Base-by-base conservation (phyloP, 2,329 filamentous ascomycete genomes). In the Thermomyces lanuginosus region DNA sequence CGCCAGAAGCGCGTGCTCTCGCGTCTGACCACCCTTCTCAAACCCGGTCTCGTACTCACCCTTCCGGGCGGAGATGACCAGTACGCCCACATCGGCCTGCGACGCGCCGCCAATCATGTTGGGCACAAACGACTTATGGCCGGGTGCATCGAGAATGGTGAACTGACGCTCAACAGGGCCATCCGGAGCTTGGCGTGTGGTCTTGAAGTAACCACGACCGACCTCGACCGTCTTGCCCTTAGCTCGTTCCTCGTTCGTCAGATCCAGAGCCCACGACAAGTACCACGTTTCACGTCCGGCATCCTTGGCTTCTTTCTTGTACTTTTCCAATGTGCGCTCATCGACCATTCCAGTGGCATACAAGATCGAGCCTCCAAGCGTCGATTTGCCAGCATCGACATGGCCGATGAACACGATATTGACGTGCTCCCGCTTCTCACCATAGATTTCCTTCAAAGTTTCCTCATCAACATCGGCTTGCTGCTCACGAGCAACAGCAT, bases 181-280 rank as follows among this genome's bases (percentile, higher is more conserved):
- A 12, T 56, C 49, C 5, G 49, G 41, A 4, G 41, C 39, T 11
- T 48, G 40, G 9, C 53, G 39, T 10, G 36, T 38, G 13, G 89
- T 92, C 63, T 95, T 89, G 56, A 98, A 93, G 56, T 81, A 93
- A 8, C 81, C 89, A 48, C 86, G 73, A 14, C 89, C 89, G 39
- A 95, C 86, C 56, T 98, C 89, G 37, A 98, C 84, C 4, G 89
- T 98, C 65, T 95, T 98, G 40, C 89, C 89, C 66, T 95, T 92
- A 27, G 80, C 64, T 47, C 91, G 72, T 53, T 98, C 89, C 55
- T 98, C 91, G 56, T 86, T 92, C 41, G 83, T 98, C 53, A 95
- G 55, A 66, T 98, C 89, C 43, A 98, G 69, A 35, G 84, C 91
- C 89, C 91, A 98, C 22, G 89, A 98, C 12, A 98, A 68, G 54